These are phyloP conservation scores for Diaporthe sp. DNA, from an alignment of 2,329 filamentous ascomycete genomes.

Conservation along the genomic window DNA sequence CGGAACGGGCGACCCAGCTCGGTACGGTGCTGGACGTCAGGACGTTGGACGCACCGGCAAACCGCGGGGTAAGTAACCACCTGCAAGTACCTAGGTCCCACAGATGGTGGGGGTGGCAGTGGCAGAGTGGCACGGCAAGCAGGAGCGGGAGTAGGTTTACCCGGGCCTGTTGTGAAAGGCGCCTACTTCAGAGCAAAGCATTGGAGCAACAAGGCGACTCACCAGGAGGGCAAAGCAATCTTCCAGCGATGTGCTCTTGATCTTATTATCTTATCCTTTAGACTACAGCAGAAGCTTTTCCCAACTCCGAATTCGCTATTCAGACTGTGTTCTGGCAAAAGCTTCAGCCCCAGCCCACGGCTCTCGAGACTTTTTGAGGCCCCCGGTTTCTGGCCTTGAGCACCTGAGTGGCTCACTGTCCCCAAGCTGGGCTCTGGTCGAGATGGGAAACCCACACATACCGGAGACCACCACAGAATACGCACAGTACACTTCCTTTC, in stretches of 20 bases:
- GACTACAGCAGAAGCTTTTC: background rate
- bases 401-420: background rate
- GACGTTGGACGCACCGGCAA: background rate
- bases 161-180: background rate
- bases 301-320: background rate
- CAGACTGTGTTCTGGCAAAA: background rate
- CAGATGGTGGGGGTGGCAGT: background rate
- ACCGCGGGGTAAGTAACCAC: conserved; percentile 2
- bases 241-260: background rate
- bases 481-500: background rate
- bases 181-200: background rate
- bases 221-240: background rate
- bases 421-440: background rate
- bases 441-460: background rate
- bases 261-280: background rate
- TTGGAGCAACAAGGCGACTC: background rate
- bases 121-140: conserved; percentile 8
- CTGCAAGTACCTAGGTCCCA: background rate
- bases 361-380: no score
- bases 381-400: no score
- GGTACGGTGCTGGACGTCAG: background rate
- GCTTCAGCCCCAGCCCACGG: background rate
- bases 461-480: background rate
- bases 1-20: conserved; percentile 6
- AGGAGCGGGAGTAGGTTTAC: conserved; percentile 21